Percentiles rank a stretch among this genome's conserved stretches.
Evolutionary conservation across 169 alveolate species (phyloP).

Genomic region (Pseudocohnilembus persalinus): DNA sequence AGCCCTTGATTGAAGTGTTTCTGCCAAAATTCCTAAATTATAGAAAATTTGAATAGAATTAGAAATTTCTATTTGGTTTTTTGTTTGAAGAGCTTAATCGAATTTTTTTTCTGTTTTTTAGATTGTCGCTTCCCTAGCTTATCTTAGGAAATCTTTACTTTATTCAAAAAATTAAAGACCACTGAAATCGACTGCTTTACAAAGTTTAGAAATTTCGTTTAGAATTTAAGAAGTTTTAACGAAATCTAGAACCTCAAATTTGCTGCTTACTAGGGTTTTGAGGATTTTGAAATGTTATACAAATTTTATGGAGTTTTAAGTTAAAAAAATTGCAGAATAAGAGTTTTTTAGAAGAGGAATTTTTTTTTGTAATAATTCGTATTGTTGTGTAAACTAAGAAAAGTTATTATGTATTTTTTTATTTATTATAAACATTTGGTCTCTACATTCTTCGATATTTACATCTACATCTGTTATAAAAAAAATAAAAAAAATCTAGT

Average conservation of each 20-base stretch:
- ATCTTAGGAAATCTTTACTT: neutral
- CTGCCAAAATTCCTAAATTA: constrained; percentile 20
- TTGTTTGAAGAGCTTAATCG: constrained; percentile 4
- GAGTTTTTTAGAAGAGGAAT: constrained; percentile 17
- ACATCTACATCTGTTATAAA: constrained; percentile 2
- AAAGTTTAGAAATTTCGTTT: neutral
- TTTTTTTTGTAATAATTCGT: constrained; percentile 10
- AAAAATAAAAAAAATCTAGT: too few species aligned
- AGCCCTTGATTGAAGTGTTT: constrained; percentile 4
- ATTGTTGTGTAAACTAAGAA: constrained; percentile 7
- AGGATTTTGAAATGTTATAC: constrained; percentile 6
- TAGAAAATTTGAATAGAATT: constrained; percentile 16
- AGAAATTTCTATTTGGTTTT: constrained; percentile 17
- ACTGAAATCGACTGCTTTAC: neutral
- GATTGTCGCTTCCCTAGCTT: neutral
- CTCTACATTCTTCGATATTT: constrained; percentile 19
- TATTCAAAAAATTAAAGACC: constrained; percentile 9
- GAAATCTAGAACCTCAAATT: constrained; percentile 9
- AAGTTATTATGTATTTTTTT: neutral
- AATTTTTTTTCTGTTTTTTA: constrained; percentile 20
- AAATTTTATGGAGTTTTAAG: constrained; percentile 4
- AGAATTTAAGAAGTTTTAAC: constrained; percentile 17
- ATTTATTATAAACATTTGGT: neutral
- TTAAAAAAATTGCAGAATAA: neutral
- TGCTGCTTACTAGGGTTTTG: neutral